Base-by-base conservation (phyloP, 2,329 filamentous ascomycete species). In the Leptographium radiaticola region DNA sequence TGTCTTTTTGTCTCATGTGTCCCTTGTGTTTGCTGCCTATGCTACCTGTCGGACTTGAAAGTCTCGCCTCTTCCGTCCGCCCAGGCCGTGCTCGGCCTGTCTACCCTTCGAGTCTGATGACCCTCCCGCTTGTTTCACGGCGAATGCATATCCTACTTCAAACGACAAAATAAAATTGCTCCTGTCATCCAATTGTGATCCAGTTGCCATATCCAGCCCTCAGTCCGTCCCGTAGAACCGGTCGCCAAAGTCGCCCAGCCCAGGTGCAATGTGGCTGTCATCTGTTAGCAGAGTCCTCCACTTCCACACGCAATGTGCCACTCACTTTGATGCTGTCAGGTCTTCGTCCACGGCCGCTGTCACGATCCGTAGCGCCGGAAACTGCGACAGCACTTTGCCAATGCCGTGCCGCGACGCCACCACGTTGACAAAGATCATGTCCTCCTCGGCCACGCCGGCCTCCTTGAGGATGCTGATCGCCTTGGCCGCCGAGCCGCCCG, bases 391-490 rank as follows among this genome's bases (percentile, higher is more conserved):
- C 13, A 53, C 43, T 18, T 25, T 47, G 9, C 42, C 31, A 9
- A 48, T 34, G 20, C 51, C 51, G 16, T 53, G 18, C 51, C 16
- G 33, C 13, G 51, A 53, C 10, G 51, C 43, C 20, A 53, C 43
- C 51, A 53, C 18, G 44, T 53, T 53, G 43, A 53, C 51, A 48
- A 53, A 53, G 20, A 53, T 42, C 4, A 53, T 53, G 16, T 30
- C 44, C 8, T 48, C 34, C 13, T 53, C 51, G 20, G 51, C 31
- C 12, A 53, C 51, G 43, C 51, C 51, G 9, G 18, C 7, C 16
- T 47, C 34, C 34, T 47, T 40, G 33, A 53, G 33, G 33, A 53
- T 53, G 18, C 38, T 34, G 9, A 53, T 53, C 12, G 51, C 51
- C 36, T 47, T 47, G 36, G 18, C 3, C 4, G 51, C 51, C 8